Percentiles rank a stretch among this genome's conserved stretches.
These are phyloP conservation scores for Auricularia sp. DNA, from an alignment of 768 basidiomycete genomes.

Conservation along the genomic window DNA sequence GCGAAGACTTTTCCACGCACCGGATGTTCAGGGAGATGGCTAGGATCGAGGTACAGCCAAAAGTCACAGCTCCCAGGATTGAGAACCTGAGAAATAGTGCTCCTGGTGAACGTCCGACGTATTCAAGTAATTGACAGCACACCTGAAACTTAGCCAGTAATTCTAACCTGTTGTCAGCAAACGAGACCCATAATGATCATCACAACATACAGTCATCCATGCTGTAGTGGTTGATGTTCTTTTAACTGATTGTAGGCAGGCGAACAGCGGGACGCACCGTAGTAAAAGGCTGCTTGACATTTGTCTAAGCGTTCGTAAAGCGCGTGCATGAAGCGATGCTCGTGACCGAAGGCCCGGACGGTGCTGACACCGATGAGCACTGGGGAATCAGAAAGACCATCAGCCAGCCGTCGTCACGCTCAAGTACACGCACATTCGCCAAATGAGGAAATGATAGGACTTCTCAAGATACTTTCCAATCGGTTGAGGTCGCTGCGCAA, in stretches of 20 bases:
- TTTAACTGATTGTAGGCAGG: too few relatives aligned
- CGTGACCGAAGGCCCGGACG: conserved; percentile 10
- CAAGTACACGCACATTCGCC: conserved; percentile 1
- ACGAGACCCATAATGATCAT: background rate
- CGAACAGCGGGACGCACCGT: background rate
- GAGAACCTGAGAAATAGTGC: too few relatives aligned
- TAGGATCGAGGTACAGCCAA: conserved; percentile 23
- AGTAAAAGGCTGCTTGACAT: conserved; percentile 1
- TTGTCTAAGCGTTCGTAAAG: conserved; percentile 3
- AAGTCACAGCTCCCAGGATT: conserved; percentile 22
- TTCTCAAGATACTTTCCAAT: conserved; percentile 23
- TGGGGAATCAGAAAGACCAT: background rate
- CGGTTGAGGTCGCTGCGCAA: conserved; percentile 22
- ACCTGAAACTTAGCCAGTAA: conserved; percentile 12
- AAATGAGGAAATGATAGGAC: conserved; percentile 11
- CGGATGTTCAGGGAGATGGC: conserved; percentile 12
- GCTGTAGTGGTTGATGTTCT: conserved; percentile 10
- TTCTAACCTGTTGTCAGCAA: background rate
- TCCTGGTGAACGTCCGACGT: too few relatives aligned
- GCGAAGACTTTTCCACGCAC: background rate
- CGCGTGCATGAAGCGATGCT: conserved; percentile 4
- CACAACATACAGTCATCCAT: conserved; percentile 14
- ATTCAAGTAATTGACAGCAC: conserved; percentile 10
- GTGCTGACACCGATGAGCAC: conserved; percentile 19
- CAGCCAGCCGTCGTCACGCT: conserved; percentile 9